Base-by-base conservation (phyloP, 495 filamentous ascomycete species). In the Massariosphaeria phaeospora region DNA sequence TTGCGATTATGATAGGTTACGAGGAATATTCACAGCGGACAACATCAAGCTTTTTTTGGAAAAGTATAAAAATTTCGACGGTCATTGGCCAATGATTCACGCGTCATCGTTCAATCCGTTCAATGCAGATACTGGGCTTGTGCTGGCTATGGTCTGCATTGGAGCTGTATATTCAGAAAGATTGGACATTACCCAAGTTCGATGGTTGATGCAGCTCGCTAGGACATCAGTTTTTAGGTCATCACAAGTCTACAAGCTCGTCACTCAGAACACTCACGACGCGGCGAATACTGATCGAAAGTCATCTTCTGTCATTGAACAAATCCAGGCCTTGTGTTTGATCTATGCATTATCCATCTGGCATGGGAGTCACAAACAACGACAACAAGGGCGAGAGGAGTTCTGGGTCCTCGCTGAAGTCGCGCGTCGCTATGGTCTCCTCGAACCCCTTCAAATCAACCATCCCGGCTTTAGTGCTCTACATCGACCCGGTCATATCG, bases 61-160 rank as follows among this genome's bases (percentile, higher is more conserved):
- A 26, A 67, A 75, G 13, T 85, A 80, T 66, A 76, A 71, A 49
- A 78, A 83, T 64, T 85, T 80, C 62, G 79, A 85, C 52, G 73
- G 73, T 50, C 84, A 86, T 66, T 83, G 85, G 66, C 76, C 84
- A n/a, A 75, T 84, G 56, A 72, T 87, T 12, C 84, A 87, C 56
- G 71, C 83, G 57, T 80, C 84, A 36, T 83, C 82, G 1, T 86
- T 86, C 64, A 74, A 79, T 50, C 74, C 81, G 27, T 67, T 76
- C 45, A 72, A 76, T n/a, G 75, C 77, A 33, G 79, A 80, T 62
- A 75, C 79, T 40, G 80, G 80, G 21, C 71, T 86, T 17, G 62
- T 84, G 29, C 68, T 84, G 13, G 72, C 75, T 17, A 82, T 86
- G 73, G 76, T 85, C 49, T 83, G 76, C 54, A 72, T 84, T 55